Percentiles rank a stretch among this genome's conserved stretches.
Conservation (phyloP, 129 eudicot genomes). For the Artemisia tridentata region DNA sequence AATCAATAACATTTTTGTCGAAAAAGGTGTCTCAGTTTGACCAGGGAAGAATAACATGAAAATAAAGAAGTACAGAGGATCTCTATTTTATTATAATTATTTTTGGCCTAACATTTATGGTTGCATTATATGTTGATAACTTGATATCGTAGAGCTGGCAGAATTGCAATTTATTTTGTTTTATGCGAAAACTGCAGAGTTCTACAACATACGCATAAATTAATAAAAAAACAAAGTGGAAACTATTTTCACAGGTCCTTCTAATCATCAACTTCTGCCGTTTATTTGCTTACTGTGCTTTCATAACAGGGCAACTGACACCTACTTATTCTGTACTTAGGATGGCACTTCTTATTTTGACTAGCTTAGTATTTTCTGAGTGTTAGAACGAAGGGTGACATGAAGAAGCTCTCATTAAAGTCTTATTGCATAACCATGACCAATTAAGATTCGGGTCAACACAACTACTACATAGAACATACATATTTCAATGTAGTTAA, state of each 20-base stretch:
- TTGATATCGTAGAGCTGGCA: background rate
- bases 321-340: background rate
- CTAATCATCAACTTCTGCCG: background rate
- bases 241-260: background rate
- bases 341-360: no score
- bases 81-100: background rate
- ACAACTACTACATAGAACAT: background rate
- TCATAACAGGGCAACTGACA: background rate
- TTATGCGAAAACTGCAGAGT: background rate
- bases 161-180: background rate
- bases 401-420: background rate
- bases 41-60: background rate
- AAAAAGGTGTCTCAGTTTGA: conserved; percentile 15
- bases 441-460: background rate
- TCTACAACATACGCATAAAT: background rate
- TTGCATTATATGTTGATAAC: background rate
- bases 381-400: background rate
- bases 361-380: background rate
- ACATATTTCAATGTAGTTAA: background rate
- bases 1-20: background rate
- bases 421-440: no score
- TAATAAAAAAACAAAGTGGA: background rate
- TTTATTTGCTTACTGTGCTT: background rate
- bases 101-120: conserved; percentile 2
- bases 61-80: background rate